Percentiles rank a stretch among this genome's conserved stretches.
phyloP scores from a whole-genome alignment of 164 flowering plant species.

The Stephania yunnanensis region DNA sequence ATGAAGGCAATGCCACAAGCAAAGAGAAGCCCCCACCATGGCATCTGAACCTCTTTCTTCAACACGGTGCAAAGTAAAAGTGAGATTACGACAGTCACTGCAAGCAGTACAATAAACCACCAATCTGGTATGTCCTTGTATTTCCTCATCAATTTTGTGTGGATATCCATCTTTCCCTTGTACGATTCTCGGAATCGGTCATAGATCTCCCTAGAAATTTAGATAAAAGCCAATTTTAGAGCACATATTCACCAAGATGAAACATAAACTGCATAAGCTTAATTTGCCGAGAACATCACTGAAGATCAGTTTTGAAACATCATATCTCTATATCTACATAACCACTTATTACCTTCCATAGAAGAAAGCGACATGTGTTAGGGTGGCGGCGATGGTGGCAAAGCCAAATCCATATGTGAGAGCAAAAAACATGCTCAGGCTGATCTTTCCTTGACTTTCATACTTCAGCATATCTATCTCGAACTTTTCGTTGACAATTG shows the following conservation, averaged over 20 bases:
- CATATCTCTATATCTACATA: neutral
- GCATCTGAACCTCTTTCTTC: constrained; percentile 67
- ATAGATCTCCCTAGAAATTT: constrained; percentile 41
- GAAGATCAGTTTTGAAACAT: neutral
- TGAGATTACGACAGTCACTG: constrained; percentile 31
- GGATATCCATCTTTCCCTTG: constrained; percentile 49
- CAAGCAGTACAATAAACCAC: constrained; percentile 62
- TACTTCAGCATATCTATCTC: constrained; percentile 36
- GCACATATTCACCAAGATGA: neutral
- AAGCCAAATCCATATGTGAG: constrained; percentile 54
- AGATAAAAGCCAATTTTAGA: neutral
- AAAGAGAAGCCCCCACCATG: constrained; percentile 88
- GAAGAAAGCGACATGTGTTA: constrained; percentile 52
- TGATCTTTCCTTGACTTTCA: constrained; percentile 29
- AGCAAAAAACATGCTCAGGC: constrained; percentile 47
- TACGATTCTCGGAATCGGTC: constrained; percentile 26
- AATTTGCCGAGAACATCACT: neutral
- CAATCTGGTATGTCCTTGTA: constrained; percentile 59
- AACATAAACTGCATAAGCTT: neutral
- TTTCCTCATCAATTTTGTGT: constrained; percentile 67
- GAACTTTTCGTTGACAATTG: constrained; percentile 42
- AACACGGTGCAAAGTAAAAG: constrained; percentile 51
- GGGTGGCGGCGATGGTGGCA: constrained; percentile 49
- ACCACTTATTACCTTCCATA: constrained; percentile 42
- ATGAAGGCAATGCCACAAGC: constrained; percentile 48